Evolutionary conservation across 805 yeast species (phyloP), one percentile per base, ranked within the genome.

Genomic region (Lachancea quebecensis): DNA sequence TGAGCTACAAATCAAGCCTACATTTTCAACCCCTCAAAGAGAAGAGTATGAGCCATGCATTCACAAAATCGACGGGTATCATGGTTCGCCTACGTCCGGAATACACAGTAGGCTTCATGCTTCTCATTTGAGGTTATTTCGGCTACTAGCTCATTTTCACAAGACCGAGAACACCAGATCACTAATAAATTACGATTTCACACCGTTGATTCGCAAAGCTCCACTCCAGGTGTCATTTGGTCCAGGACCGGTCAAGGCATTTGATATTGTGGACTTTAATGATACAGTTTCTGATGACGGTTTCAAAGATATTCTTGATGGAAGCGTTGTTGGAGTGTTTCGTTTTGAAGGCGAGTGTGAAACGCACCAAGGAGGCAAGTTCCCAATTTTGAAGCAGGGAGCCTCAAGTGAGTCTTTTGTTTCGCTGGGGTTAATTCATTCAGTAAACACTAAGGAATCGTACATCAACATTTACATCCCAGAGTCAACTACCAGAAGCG

Each of bases 381-480:
- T 21, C 7, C 25, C 25, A 7, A 21, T 21, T 21, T 21, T 21
- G 7, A 21, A 21, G 7, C 25, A 7, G 25, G n/a, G 35, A 15
- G 21, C 49, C 8, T 14, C 14, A 4, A 37, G 50, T 17, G 29
- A 42, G 15, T 21, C 38, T 7, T 61, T 54, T 46, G 32, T 53
- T 8, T 45, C 57, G 11, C 44, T 83, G 30, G 79, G 76, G 1
- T 66, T 86, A 40, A 69, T 87, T 0, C 96, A 88, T 56, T 82
- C 91, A 1, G 63, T 86, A 10, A 74, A 81, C 51, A 46, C 50
- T 0, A 46, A 49, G 0, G 55, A 63, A 1, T 56, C 66, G 9
- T 50, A 65, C 12, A 54, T 85, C 37, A 79, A 83, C 46, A 41
- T 87, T 1, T 80, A 84, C 53, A 65, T 83, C 0, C 88, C 87